Conservation (phyloP, 176 grass and related monocot genomes). For the Secale cereale region DNA sequence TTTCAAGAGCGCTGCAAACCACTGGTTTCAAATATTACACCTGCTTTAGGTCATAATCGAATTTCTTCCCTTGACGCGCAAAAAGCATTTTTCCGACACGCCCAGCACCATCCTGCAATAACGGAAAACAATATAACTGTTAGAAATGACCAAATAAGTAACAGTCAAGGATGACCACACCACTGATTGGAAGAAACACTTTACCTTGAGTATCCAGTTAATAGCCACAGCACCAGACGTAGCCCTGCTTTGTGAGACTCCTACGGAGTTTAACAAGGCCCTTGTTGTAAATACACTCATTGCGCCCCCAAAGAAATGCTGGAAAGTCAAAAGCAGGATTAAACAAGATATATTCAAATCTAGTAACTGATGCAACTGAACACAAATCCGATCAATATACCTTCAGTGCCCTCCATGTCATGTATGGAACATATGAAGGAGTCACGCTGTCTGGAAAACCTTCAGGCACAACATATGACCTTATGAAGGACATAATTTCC, state of each 20-base stretch:
- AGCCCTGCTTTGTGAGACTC: constrained; percentile 82
- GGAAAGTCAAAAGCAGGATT: background rate
- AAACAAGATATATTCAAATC: constrained; percentile 4
- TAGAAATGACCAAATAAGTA: background rate
- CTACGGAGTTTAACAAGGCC: constrained; percentile 80
- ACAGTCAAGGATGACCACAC: background rate
- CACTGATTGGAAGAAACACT: background rate
- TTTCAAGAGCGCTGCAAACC: background rate
- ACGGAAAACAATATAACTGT: background rate
- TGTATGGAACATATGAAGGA: constrained; percentile 98
- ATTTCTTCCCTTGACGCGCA: constrained; percentile 97
- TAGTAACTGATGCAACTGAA: background rate
- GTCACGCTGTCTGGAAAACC: constrained; percentile 92
- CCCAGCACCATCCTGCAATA: constrained; percentile 85
- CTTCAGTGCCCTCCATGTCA: constrained; percentile 98
- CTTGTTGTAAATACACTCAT: constrained; percentile 97
- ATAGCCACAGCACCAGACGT: constrained; percentile 91
- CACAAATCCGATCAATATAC: constrained; percentile 25
- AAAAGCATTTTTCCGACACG: constrained; percentile 99
- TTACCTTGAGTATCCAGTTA: constrained; percentile 99
- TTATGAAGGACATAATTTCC: constrained; percentile 90
- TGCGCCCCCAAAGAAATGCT: constrained; percentile 99
- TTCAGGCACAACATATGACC: constrained; percentile 96
- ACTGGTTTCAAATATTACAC: constrained; percentile 33
- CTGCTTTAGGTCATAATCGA: constrained; percentile 98